These are phyloP conservation scores for Colletotrichum endophyticum DNA, from an alignment of 2,329 filamentous ascomycete genomes.

Conservation along the genomic window DNA sequence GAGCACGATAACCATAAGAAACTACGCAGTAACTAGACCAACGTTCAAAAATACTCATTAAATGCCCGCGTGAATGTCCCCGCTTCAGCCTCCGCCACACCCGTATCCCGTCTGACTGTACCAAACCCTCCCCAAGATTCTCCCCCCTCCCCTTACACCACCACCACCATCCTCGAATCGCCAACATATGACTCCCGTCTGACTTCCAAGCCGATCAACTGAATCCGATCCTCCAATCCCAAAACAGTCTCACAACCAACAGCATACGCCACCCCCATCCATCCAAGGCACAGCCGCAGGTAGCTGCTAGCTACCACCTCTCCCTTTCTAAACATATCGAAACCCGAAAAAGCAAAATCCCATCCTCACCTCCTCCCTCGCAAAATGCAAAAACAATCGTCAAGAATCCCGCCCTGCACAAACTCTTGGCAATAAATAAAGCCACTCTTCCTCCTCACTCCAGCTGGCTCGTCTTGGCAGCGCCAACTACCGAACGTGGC, in stretches of 20 bases:
- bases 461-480: neutral
- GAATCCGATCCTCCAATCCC: neutral
- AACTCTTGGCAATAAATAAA: neutral
- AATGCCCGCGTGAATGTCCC: neutral
- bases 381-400: neutral
- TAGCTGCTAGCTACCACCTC: neutral
- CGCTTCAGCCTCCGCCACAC: neutral
- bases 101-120: constrained; percentile 1
- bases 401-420: neutral
- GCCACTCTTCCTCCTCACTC: neutral
- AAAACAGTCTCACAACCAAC: neutral
- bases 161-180: neutral
- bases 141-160: neutral
- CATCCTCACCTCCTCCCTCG: neutral
- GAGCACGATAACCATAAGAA: neutral
- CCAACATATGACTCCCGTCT: neutral
- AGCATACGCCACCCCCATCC: neutral
- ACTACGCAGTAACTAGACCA: neutral
- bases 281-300: neutral
- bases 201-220: neutral
- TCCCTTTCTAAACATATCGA: neutral
- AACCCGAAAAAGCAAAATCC: neutral
- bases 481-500: neutral
- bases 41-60: neutral
- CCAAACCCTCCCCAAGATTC: neutral